Evolutionary conservation across 495 filamentous ascomycete genomes (phyloP).

Genomic region (Podospora sp.): DNA sequence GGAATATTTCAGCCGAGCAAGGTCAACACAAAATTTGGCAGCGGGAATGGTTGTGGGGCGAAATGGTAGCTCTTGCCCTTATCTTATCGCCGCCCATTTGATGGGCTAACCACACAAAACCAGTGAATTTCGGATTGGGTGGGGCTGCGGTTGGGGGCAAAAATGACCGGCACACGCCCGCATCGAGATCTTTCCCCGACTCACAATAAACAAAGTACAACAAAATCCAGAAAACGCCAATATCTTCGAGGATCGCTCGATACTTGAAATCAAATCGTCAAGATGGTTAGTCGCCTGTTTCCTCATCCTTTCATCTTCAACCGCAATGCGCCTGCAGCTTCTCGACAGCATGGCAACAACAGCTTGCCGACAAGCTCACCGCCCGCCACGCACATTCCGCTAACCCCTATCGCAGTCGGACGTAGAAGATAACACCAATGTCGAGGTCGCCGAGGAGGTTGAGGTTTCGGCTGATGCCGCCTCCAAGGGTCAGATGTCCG

Average conservation of each 20-base stretch:
- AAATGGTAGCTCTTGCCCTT: neutral
- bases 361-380: neutral
- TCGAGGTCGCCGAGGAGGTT: constrained; percentile 81
- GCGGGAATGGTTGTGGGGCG: neutral
- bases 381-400: constrained; percentile 2
- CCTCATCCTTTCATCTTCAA: constrained; percentile 6
- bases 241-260: constrained; percentile 61
- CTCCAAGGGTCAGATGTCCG: constrained; percentile 90
- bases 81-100: neutral
- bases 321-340: neutral
- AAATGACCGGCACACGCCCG: constrained; percentile 25
- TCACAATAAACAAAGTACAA: constrained; percentile 12
- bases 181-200: constrained; percentile 14
- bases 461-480: constrained; percentile 83
- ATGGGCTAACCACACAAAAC: constrained; percentile 24
- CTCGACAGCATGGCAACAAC: neutral
- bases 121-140: constrained; percentile 23
- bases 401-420: constrained; percentile 50
- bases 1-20: constrained; percentile 5
- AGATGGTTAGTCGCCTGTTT: constrained; percentile 51
- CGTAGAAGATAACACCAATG: constrained; percentile 77
- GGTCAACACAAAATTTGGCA: neutral
- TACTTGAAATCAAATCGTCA: constrained; percentile 47
- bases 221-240: constrained; percentile 21
- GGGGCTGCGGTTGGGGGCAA: constrained; percentile 16